Base-by-base conservation (phyloP, 768 basidiomycete genomes). In the Melanogaster broomeanus region DNA sequence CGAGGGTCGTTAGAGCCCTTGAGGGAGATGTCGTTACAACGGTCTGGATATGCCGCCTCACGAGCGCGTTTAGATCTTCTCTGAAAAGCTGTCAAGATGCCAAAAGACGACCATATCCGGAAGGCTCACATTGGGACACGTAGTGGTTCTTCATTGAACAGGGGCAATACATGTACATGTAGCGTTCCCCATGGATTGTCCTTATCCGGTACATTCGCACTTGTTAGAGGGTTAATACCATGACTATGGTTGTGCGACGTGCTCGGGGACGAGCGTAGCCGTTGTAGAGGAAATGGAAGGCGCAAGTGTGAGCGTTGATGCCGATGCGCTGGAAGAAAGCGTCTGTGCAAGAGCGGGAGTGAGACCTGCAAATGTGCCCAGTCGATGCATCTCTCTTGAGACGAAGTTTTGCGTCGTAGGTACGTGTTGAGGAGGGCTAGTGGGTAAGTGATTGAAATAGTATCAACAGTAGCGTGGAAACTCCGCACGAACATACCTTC, bases 121-220 rank as follows among this genome's bases (percentile, higher is more conserved):
- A 16, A 45, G 16, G 72, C 83, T 62, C 61, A 88, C 89, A 98
- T 93, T 21, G 93, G 87, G 45, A 88, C 80, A 53, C 85, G 80
- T 18, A 98, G 77, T 3, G 88, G 87, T 62, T 94, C 90, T 31
- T 93, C 90, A 45, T 95, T 95, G 75, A 98, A 98, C 4, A 96
- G 70, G 1, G 94, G 94, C 3, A 98, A 73, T 30, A 97, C 87
- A 65, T 92, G 85, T 28, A 95, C 84, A 67, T 94, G 90, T 19
- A 98, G 71, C 21, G 83, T 74, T 43, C 83, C 82, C 93, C 93
- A 96, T 11, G 93, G 89, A 59, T 74, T 75, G 40, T 91, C 90
- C 10, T 77, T 71, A 3, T 77, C 73, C 1, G 76, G 67, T 11
- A 72, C 69, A 2, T 75, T 46, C 16, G 53, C 27, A 43, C 57